phyloP scores from a whole-genome alignment of 2,329 filamentous ascomycete species.

The Pseudogymnoascus sp. region DNA sequence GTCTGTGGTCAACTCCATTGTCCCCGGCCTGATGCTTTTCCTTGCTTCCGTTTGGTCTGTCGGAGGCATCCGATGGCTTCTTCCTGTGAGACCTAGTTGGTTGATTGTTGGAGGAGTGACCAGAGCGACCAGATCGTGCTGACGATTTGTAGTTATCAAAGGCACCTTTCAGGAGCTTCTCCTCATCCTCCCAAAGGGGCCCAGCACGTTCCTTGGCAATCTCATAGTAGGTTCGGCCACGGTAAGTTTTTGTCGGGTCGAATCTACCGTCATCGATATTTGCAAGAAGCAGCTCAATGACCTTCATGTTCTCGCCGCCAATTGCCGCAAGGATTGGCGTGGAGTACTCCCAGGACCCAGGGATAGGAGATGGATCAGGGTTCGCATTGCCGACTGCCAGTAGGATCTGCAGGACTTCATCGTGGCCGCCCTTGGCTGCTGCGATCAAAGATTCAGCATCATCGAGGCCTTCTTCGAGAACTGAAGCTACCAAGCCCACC shows the following conservation, averaged over 20 bases:
- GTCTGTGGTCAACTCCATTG: neutral
- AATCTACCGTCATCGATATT: constrained; percentile 59
- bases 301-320: constrained; percentile 77
- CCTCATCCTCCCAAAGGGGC: constrained; percentile 85
- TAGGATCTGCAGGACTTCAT: constrained; percentile 40
- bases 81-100: neutral
- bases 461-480: constrained; percentile 48
- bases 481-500: constrained; percentile 54
- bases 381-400: constrained; percentile 48
- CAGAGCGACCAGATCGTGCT: neutral
- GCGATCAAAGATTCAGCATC: constrained; percentile 86
- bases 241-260: constrained; percentile 69
- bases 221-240: constrained; percentile 78
- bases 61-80: neutral
- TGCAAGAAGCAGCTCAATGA: constrained; percentile 72
- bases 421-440: constrained; percentile 85
- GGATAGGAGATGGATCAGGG: constrained; percentile 62
- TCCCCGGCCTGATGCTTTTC: neutral
- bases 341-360: constrained; percentile 59
- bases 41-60: constrained; percentile 5
- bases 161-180: constrained; percentile 68
- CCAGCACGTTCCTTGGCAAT: constrained; percentile 77
- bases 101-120: neutral
- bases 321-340: constrained; percentile 95
- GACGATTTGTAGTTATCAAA: constrained; percentile 54